phyloP scores from a whole-genome alignment of 2,329 filamentous ascomycete species.

The Trichoderma harzianum region DNA sequence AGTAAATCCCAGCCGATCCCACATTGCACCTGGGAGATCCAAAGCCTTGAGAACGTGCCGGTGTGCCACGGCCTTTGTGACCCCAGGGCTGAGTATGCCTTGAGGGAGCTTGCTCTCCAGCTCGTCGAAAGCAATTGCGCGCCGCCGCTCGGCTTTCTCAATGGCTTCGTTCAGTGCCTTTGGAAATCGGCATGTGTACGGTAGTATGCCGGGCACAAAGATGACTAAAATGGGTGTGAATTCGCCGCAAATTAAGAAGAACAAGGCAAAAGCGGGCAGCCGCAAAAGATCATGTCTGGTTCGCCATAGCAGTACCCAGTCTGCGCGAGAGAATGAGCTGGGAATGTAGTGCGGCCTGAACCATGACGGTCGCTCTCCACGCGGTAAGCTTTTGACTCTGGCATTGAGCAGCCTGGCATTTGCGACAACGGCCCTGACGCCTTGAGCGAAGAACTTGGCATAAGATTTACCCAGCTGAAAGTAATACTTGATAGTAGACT shows the following conservation, averaged over 20 bases:
- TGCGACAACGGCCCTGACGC: slow-evolving; percentile 68
- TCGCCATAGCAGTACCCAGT: slow-evolving; percentile 68
- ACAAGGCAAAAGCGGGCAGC: slow-evolving; percentile 71
- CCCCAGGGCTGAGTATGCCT: slow-evolving; percentile 34
- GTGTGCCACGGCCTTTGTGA: slow-evolving; percentile 31
- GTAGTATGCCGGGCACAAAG: slow-evolving; percentile 66
- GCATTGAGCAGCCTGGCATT: slow-evolving; percentile 57
- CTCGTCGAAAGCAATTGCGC: slow-evolving; percentile 47
- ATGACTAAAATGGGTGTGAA: slow-evolving; percentile 79
- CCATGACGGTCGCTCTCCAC: slow-evolving; percentile 51
- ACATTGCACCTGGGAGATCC: slow-evolving; percentile 44
- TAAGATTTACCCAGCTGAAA: slow-evolving; percentile 70
- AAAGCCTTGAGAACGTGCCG: slow-evolving; percentile 42
- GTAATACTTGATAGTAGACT: slow-evolving; percentile 44
- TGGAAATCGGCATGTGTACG: slow-evolving; percentile 79
- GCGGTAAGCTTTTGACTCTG: slow-evolving; percentile 42
- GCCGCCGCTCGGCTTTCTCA: slow-evolving; percentile 52
- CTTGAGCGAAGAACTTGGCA: slow-evolving; percentile 81
- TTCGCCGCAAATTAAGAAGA: slow-evolving; percentile 79
- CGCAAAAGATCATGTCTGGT: slow-evolving; percentile 70
- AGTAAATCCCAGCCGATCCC: slow-evolving; percentile 49
- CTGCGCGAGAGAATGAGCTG: slow-evolving; percentile 52
- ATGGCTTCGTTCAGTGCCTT: slow-evolving; percentile 61
- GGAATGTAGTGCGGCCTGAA: slow-evolving; percentile 34
- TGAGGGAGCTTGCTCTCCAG: slow-evolving; percentile 33